Conservation (phyloP, 1,284 basidiomycete species). For the Moesziomyces sp. region DNA sequence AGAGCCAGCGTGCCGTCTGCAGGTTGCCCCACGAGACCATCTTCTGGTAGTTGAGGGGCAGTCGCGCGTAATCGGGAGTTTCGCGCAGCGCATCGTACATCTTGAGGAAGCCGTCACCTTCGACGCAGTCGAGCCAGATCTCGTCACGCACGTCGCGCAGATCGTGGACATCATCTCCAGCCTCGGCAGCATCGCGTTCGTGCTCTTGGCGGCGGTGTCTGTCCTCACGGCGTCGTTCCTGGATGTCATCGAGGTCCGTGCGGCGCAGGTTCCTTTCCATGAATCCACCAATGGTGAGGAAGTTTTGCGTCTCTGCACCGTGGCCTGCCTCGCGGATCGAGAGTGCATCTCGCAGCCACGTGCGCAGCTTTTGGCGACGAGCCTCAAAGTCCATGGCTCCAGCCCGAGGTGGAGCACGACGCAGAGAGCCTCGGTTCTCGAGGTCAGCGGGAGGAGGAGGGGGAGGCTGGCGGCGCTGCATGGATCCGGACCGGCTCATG, state of each 20-base stretch:
- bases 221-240: constrained; percentile 55
- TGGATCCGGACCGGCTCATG: neutral
- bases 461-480: constrained; percentile 4
- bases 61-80: constrained; percentile 46
- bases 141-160: constrained; percentile 57
- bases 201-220: constrained; percentile 55
- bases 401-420: constrained; percentile 27
- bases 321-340: constrained; percentile 60
- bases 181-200: constrained; percentile 54
- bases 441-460: constrained; percentile 6
- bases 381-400: constrained; percentile 52
- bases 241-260: constrained; percentile 53
- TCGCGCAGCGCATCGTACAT: constrained; percentile 55
- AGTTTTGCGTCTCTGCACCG: constrained; percentile 56
- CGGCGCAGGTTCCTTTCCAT: constrained; percentile 50
- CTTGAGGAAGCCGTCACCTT: constrained; percentile 63
- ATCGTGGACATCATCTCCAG: constrained; percentile 61
- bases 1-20: constrained; percentile 60
- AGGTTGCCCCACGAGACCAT: constrained; percentile 62
- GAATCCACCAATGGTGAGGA: constrained; percentile 59
- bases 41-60: constrained; percentile 62
- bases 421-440: constrained; percentile 17
- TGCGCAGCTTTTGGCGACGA: constrained; percentile 60
- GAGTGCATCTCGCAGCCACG: constrained; percentile 64
- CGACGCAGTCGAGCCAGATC: constrained; percentile 63